A percentile compares a stretch with the other conserved stretches of the same genome.
Conservation (phyloP, 2,329 filamentous ascomycete genomes). For the Exophiala phaeomuriformis region DNA sequence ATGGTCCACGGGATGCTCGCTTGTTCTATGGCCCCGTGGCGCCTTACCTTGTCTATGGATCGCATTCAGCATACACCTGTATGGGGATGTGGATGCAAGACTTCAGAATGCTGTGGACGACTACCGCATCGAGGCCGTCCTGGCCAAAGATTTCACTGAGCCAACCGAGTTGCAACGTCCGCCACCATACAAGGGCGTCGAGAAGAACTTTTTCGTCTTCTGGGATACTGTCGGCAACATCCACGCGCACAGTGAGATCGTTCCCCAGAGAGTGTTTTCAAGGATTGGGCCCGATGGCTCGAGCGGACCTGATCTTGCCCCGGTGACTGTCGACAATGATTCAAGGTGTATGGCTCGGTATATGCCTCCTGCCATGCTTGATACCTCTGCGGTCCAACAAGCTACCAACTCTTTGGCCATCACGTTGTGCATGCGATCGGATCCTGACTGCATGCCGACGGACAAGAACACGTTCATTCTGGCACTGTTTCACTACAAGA, state of each 20-base stretch:
- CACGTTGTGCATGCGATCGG: slow-evolving; percentile 45
- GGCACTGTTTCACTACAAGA: slow-evolving; percentile 51
- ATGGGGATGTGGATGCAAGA: slow-evolving; percentile 53
- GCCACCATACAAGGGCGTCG: slow-evolving; percentile 38
- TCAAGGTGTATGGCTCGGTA: slow-evolving; percentile 42
- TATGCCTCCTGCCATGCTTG: slow-evolving; percentile 35
- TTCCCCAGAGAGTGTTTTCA: slow-evolving; percentile 46
- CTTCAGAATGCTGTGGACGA: slow-evolving; percentile 39
- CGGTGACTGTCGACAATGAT: slow-evolving; percentile 35
- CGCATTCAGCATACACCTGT: slow-evolving; percentile 49
- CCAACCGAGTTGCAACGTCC: slow-evolving; percentile 41
- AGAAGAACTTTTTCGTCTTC: slow-evolving; percentile 59
- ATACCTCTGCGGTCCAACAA: slow-evolving; percentile 49
- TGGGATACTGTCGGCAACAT: slow-evolving; percentile 45
- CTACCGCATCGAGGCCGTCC: not conserved
- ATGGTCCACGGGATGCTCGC: slow-evolving; percentile 53
- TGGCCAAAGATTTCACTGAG: not conserved
- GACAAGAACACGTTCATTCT: slow-evolving; percentile 50
- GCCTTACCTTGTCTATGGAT: slow-evolving; percentile 50
- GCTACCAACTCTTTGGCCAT: slow-evolving; percentile 53
- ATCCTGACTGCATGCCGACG: slow-evolving; percentile 35
- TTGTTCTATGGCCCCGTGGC: slow-evolving; percentile 49
- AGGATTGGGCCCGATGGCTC: slow-evolving; percentile 40
- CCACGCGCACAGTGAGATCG: slow-evolving; percentile 50
- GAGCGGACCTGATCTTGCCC: slow-evolving; percentile 43